Percentiles rank a stretch among this genome's conserved stretches.
Conservation (phyloP, 306 rosid species). For the Corylus americana region DNA sequence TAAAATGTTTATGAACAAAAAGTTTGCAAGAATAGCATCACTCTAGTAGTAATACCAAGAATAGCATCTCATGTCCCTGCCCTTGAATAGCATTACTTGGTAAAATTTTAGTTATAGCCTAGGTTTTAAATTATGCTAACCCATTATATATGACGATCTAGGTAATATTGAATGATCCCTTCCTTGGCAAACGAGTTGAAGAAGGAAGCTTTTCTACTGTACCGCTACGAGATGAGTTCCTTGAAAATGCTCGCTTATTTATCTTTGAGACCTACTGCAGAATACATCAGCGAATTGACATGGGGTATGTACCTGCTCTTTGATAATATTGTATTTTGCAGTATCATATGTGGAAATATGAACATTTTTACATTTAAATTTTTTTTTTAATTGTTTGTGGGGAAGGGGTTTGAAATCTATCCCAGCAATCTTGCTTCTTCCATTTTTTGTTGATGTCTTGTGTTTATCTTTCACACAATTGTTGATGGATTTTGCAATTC, state of each 20-base stretch:
- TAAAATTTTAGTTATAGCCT: neutral
- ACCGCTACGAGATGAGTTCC: slow-evolving; percentile 93
- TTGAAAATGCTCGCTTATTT: slow-evolving; percentile 92
- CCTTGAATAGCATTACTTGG: neutral
- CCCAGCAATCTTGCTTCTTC: neutral
- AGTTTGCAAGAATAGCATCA: neutral
- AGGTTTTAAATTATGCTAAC: neutral
- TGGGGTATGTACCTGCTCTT: slow-evolving; percentile 54
- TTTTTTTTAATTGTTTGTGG: neutral
- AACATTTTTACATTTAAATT: neutral
- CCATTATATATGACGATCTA: slow-evolving; percentile 33
- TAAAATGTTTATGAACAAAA: neutral
- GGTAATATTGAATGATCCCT: slow-evolving; percentile 95
- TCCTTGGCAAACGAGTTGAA: slow-evolving; percentile 91
- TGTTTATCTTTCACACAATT: neutral
- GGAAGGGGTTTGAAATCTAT: neutral
- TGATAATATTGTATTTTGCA: slow-evolving; percentile 5
- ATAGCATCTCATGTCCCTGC: neutral
- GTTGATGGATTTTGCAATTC: neutral
- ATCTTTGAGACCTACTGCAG: slow-evolving; percentile 97
- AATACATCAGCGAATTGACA: slow-evolving; percentile 84
- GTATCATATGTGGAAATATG: neutral
- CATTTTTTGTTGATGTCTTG: neutral
- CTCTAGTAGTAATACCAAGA: neutral
- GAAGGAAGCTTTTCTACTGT: slow-evolving; percentile 82